phyloP scores from a whole-genome alignment of 345 rosid species.

The Salix caprea region DNA sequence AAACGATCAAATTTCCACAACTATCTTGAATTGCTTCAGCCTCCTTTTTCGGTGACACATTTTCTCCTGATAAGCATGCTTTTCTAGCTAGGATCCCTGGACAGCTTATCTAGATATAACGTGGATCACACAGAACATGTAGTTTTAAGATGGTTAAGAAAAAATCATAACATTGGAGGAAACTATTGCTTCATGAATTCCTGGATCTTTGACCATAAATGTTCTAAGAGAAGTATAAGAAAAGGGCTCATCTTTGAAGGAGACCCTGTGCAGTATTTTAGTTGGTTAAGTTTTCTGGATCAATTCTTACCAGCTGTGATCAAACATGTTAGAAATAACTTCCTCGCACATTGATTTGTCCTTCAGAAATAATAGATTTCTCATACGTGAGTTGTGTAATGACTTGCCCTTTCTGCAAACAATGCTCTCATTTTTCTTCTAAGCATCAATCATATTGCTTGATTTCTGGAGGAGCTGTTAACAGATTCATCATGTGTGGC shows the following conservation, averaged over 20 bases:
- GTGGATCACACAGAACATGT: neutral
- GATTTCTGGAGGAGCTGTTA: neutral
- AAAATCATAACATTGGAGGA: neutral
- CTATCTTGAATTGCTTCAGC: neutral
- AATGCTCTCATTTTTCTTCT: neutral
- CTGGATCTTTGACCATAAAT: neutral
- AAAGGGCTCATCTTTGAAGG: neutral
- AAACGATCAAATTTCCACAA: neutral
- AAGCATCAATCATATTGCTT: neutral
- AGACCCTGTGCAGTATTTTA: neutral
- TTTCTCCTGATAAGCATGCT: neutral
- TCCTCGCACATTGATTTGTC: neutral
- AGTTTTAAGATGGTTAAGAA: no score
- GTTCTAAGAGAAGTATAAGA: neutral
- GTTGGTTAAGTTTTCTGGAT: neutral
- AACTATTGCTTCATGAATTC: neutral
- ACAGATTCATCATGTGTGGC: constrained; percentile 15
- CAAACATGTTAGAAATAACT: neutral
- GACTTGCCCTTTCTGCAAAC: neutral
- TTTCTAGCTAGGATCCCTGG: neutral
- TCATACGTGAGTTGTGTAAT: neutral
- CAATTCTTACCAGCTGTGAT: neutral
- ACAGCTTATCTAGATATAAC: neutral
- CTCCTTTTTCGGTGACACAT: neutral
- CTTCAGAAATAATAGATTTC: neutral